These are phyloP conservation scores for Sarcomyxa edulis DNA, from an alignment of 768 basidiomycete species.

Conservation along the genomic window DNA sequence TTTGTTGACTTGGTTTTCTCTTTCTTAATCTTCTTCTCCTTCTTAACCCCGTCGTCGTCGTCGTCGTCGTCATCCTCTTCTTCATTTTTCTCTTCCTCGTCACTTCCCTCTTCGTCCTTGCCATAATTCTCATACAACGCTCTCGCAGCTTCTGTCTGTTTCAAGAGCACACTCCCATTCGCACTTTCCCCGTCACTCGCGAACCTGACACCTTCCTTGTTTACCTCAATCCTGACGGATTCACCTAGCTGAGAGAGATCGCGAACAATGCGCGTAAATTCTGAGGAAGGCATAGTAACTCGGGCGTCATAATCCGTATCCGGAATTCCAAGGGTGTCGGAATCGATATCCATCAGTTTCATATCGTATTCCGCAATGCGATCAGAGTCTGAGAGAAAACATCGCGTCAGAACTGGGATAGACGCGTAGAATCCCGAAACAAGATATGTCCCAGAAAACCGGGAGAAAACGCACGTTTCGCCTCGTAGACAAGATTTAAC, in stretches of 20 bases:
- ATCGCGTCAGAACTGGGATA: constrained; percentile 3
- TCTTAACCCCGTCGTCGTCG: constrained; percentile 35
- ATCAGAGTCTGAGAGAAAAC: constrained; percentile 60
- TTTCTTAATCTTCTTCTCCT: constrained; percentile 37
- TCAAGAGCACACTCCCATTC: constrained; percentile 80
- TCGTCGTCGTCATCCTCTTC: constrained; percentile 32
- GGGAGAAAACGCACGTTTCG: constrained; percentile 54
- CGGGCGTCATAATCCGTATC: constrained; percentile 97
- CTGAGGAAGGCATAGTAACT: constrained; percentile 77
- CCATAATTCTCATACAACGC: constrained; percentile 34
- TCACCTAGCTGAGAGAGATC: constrained; percentile 91
- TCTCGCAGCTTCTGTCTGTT: constrained; percentile 57
- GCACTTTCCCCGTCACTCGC: constrained; percentile 92
- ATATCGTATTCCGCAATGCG: constrained; percentile 97
- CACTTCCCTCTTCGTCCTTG: constrained; percentile 31
- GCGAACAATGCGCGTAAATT: constrained; percentile 90
- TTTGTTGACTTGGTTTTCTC: constrained; percentile 42
- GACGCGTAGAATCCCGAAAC: constrained; percentile 1
- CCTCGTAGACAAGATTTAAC: constrained; percentile 86
- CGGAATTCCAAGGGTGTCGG: constrained; percentile 91
- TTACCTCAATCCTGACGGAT: constrained; percentile 91
- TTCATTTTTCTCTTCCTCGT: constrained; percentile 30
- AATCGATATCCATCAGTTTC: constrained; percentile 99
- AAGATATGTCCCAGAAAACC: constrained; percentile 5
- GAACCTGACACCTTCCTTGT: constrained; percentile 94